Evolutionary conservation across 2,329 filamentous ascomycete species (phyloP).

Genomic region (Venturia carpophila): DNA sequence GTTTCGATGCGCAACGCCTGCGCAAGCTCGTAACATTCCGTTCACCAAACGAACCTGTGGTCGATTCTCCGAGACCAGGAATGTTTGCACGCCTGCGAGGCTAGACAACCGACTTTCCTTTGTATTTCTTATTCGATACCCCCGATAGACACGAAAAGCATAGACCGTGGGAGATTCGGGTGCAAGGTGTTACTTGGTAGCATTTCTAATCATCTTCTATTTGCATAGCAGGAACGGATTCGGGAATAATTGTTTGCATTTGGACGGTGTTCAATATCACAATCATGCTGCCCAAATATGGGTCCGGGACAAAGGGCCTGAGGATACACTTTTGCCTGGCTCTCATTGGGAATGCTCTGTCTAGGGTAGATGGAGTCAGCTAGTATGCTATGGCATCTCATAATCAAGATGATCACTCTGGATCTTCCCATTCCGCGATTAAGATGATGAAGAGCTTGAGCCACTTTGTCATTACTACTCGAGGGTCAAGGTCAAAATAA

Average conservation of each 20-base stretch:
- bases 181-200: neutral
- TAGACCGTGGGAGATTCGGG: neutral
- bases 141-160: constrained; percentile 1
- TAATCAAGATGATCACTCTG: neutral
- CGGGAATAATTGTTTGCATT: neutral
- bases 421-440: neutral
- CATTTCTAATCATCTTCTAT: neutral
- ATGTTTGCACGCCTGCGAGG: constrained; percentile 1
- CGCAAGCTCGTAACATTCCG: constrained; percentile 30
- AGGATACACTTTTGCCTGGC: constrained; percentile 1
- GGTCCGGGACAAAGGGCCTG: neutral
- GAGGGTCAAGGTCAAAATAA: no score
- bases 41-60: constrained; percentile 2
- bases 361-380: constrained; percentile 6
- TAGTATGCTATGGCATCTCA: constrained; percentile 2
- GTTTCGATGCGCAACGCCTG: constrained; percentile 37
- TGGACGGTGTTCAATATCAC: neutral
- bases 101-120: neutral
- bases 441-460: neutral
- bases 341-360: constrained; percentile 6
- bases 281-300: neutral
- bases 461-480: no score
- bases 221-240: constrained; percentile 6
- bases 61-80: constrained; percentile 3
- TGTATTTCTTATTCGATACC: neutral